phyloP scores from a whole-genome alignment of 805 yeast genomes.

The Dipodascus geniculatus region DNA sequence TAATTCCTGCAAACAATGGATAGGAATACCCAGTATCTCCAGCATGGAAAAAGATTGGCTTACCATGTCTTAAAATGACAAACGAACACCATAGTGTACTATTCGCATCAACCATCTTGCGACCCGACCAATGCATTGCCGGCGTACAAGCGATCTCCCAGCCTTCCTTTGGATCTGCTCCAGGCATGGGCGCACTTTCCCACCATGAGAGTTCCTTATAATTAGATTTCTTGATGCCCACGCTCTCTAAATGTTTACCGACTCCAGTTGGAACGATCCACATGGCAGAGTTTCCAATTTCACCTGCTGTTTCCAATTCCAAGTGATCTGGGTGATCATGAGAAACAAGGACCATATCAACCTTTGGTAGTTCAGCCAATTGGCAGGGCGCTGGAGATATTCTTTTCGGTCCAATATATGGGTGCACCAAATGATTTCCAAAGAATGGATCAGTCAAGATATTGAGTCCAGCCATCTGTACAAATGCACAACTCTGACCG shows the following conservation, averaged over 20 bases:
- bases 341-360: slow-evolving; percentile 68
- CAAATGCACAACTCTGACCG: slow-evolving; percentile 78
- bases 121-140: slow-evolving; percentile 89
- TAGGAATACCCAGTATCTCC: slow-evolving; percentile 90
- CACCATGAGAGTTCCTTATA: slow-evolving; percentile 78
- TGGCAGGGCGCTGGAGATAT: slow-evolving; percentile 67
- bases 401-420: slow-evolving; percentile 69
- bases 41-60: slow-evolving; percentile 75
- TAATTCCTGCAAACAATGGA: slow-evolving; percentile 59
- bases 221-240: slow-evolving; percentile 48
- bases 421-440: slow-evolving; percentile 47
- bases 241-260: slow-evolving; percentile 41
- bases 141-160: slow-evolving; percentile 85
- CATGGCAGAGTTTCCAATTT: slow-evolving; percentile 45
- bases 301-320: slow-evolving; percentile 45
- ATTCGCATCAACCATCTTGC: slow-evolving; percentile 71
- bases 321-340: slow-evolving; percentile 96
- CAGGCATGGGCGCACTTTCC: slow-evolving; percentile 46
- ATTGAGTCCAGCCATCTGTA: slow-evolving; percentile 61
- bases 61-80: slow-evolving; percentile 50
- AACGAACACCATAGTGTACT: slow-evolving; percentile 83
- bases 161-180: slow-evolving; percentile 28
- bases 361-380: slow-evolving; percentile 49
- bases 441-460: slow-evolving; percentile 82
- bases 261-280: slow-evolving; percentile 91